Evolutionary conservation across 1,139 yeast species (phyloP).

Genomic region (Zygosaccharomyces sapae): DNA sequence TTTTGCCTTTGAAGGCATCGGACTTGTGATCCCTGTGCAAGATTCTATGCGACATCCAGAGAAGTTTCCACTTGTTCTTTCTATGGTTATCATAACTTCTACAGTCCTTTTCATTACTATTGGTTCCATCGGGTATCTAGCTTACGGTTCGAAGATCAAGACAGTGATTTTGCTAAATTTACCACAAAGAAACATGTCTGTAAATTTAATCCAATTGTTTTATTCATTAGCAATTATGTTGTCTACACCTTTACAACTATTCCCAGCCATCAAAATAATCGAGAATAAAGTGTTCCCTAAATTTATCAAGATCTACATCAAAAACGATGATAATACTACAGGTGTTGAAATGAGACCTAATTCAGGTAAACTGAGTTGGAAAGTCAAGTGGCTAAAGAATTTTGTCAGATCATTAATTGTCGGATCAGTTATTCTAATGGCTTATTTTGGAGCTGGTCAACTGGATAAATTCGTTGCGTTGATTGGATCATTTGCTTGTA

Average conservation of each 20-base stretch:
- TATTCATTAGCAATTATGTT: slow-evolving; percentile 70
- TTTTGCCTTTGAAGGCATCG: slow-evolving; percentile 78
- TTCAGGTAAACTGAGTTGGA: slow-evolving; percentile 53
- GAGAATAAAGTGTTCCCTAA: slow-evolving; percentile 56
- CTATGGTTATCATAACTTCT: slow-evolving; percentile 55
- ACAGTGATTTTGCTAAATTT: slow-evolving; percentile 67
- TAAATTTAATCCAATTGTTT: slow-evolving; percentile 60
- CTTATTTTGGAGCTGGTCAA: slow-evolving; percentile 60
- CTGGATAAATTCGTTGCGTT: slow-evolving; percentile 70
- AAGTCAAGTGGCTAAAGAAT: slow-evolving; percentile 66
- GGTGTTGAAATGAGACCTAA: slow-evolving; percentile 24
- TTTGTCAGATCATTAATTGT: slow-evolving; percentile 53
- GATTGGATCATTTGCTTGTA: slow-evolving; percentile 78
- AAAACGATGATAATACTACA: slow-evolving; percentile 16
- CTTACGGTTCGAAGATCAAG: slow-evolving; percentile 63
- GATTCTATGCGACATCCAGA: slow-evolving; percentile 72
- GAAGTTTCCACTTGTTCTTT: slow-evolving; percentile 61
- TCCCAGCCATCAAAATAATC: slow-evolving; percentile 71
- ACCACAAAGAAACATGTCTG: slow-evolving; percentile 61
- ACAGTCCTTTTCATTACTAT: slow-evolving; percentile 56
- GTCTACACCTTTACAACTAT: slow-evolving; percentile 70
- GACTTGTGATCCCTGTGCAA: slow-evolving; percentile 71
- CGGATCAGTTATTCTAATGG: slow-evolving; percentile 47
- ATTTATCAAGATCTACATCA: slow-evolving; percentile 29
- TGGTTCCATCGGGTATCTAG: slow-evolving; percentile 64